A percentile compares a stretch with the other conserved stretches of the same genome.
These are phyloP conservation scores for Thyridium curvatum DNA, from an alignment of 2,329 filamentous ascomycete genomes.

Conservation along the genomic window DNA sequence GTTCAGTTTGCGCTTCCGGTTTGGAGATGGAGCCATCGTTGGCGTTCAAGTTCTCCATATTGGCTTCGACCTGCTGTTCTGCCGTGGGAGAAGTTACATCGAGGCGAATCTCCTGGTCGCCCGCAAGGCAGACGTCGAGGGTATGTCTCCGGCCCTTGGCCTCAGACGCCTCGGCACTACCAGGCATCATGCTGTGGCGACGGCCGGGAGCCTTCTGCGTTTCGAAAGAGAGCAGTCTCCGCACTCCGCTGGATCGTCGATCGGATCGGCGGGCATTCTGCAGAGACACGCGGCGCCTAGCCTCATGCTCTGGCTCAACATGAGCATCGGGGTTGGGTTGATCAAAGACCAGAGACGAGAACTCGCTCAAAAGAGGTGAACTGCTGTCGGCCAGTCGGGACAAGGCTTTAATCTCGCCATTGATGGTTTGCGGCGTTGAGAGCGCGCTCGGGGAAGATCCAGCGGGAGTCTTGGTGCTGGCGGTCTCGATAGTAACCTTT, in stretches of 20 bases:
- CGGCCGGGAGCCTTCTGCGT: conserved; percentile 9
- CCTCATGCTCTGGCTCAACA: conserved; percentile 19
- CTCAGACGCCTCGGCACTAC: conserved; percentile 1
- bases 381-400: neutral
- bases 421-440: too few species aligned
- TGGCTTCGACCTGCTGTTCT: too few species aligned
- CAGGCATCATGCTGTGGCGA: conserved; percentile 18
- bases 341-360: conserved; percentile 18
- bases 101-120: neutral
- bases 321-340: conserved; percentile 12
- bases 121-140: conserved; percentile 9
- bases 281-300: conserved; percentile 18
- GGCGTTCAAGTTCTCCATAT: too few species aligned
- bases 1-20: neutral
- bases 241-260: conserved; percentile 10
- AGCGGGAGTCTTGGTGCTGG: neutral
- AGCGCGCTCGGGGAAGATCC: too few species aligned
- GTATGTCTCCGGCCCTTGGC: conserved; percentile 13
- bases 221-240: conserved; percentile 9
- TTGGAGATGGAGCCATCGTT: too few species aligned
- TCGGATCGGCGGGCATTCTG: conserved; percentile 19
- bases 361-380: conserved; percentile 1
- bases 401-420: too few species aligned
- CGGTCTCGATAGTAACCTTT: conserved; percentile 10
- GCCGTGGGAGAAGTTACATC: neutral